Conservation (phyloP, 495 filamentous ascomycete genomes). For the Trichoderma erinaceum region DNA sequence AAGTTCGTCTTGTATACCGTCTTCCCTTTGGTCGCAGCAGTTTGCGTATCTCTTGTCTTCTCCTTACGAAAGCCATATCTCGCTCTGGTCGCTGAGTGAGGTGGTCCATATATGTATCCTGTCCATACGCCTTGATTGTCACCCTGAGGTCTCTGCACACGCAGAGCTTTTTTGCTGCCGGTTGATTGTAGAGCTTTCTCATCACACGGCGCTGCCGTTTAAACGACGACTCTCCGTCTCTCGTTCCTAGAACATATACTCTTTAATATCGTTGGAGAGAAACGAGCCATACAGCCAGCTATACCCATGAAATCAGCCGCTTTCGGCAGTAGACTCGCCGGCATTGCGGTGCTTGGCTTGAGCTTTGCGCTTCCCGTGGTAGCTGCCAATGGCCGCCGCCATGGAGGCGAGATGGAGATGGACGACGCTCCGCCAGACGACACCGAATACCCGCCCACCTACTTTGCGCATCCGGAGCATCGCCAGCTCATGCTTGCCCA, state of each 20-base stretch:
- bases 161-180: neutral
- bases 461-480: constrained; percentile 68
- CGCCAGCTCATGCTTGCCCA: constrained; percentile 66
- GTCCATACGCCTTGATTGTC: neutral
- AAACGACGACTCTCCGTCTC: neutral
- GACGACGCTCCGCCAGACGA: constrained; percentile 19
- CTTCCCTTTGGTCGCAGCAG: neutral
- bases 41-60: neutral
- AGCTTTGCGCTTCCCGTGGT: neutral
- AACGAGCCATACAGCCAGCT: neutral
- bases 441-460: constrained; percentile 48
- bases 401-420: neutral
- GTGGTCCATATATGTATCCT: neutral
- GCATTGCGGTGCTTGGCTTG: constrained; percentile 5
- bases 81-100: neutral
- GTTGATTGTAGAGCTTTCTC: neutral
- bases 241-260: neutral
- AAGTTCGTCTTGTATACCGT: neutral
- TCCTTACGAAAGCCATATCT: neutral
- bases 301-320: neutral
- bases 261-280: neutral
- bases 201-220: neutral
- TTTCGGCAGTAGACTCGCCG: neutral
- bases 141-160: neutral
- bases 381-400: neutral